These are phyloP conservation scores for Camelina neglecta DNA, from an alignment of 345 rosid genomes.

Conservation along the genomic window DNA sequence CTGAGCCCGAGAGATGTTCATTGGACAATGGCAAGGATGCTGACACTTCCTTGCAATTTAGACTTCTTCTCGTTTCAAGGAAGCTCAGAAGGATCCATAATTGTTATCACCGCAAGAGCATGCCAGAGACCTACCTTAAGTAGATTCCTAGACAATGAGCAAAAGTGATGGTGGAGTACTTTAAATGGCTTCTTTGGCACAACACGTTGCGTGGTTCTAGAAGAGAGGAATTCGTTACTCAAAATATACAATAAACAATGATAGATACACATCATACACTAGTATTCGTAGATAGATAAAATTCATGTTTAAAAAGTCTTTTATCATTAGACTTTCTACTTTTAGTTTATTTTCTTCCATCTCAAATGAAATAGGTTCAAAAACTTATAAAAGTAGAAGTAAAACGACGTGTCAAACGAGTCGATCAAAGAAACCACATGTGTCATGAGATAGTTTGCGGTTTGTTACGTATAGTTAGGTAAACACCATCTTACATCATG, in stretches of 20 bases:
- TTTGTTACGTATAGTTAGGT: slow-evolving; percentile 30
- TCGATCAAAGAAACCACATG: slow-evolving; percentile 18
- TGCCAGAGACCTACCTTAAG: too few relatives aligned
- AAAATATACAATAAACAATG: not conserved
- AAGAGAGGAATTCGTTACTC: too few relatives aligned
- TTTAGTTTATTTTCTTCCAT: slow-evolving; percentile 1
- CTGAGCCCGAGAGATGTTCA: too few relatives aligned
- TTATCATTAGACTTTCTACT: not conserved
- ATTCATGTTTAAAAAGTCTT: not conserved
- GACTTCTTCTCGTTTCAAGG: too few relatives aligned
- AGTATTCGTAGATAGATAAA: not conserved
- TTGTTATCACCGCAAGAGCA: too few relatives aligned
- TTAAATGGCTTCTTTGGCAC: too few relatives aligned
- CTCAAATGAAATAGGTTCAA: not conserved
- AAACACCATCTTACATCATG: slow-evolving; percentile 33
- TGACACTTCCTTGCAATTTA: too few relatives aligned
- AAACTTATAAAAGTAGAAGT: not conserved
- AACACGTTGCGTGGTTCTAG: too few relatives aligned
- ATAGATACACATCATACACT: not conserved
- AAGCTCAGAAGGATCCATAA: too few relatives aligned
- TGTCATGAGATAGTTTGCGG: slow-evolving; percentile 10
- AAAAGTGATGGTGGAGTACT: too few relatives aligned
- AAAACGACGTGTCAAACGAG: not conserved
- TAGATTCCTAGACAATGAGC: too few relatives aligned
- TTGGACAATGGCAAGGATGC: too few relatives aligned